A percentile compares a stretch with the other conserved stretches of the same genome.
These are phyloP conservation scores for Cucumis sativus DNA, from an alignment of 306 rosid species.

Conservation along the genomic window DNA sequence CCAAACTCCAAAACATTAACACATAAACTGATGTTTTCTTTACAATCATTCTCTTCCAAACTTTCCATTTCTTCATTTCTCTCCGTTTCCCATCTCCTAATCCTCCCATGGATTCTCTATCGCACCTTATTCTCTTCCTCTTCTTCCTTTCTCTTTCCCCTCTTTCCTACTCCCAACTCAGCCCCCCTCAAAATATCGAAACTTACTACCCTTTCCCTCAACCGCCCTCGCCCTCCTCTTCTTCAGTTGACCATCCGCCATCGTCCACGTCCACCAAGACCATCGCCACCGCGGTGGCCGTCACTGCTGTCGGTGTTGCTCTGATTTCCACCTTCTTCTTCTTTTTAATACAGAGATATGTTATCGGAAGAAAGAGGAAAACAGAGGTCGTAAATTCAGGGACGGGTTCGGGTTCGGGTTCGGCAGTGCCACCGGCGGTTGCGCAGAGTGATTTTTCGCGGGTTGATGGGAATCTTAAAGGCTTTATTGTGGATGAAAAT, in stretches of 20 bases:
- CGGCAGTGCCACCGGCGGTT: background rate
- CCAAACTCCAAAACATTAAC: constrained; percentile 3
- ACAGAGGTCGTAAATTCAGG: constrained; percentile 7
- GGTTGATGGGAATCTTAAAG: constrained; percentile 10
- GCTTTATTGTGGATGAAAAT: constrained; percentile 66
- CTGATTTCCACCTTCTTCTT: constrained; percentile 41
- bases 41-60: background rate
- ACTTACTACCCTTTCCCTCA: constrained; percentile 40
- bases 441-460: background rate
- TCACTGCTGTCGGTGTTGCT: constrained; percentile 49
- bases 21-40: constrained; percentile 8
- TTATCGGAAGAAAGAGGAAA: constrained; percentile 20
- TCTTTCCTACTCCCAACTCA: constrained; percentile 21
- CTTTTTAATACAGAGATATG: constrained; percentile 20
- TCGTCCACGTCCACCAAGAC: constrained; percentile 20
- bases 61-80: background rate
- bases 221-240: constrained; percentile 9
- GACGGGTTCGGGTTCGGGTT: background rate
- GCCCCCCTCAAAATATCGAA: constrained; percentile 51
- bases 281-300: constrained; percentile 46
- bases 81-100: background rate
- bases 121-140: constrained; percentile 18
- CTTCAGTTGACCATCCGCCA: background rate
- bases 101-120: constrained; percentile 11
- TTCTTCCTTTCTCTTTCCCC: constrained; percentile 11